Percentiles rank a stretch among this genome's conserved stretches.
Conservation (phyloP, 768 basidiomycete genomes). For the Auricularia sp. region DNA sequence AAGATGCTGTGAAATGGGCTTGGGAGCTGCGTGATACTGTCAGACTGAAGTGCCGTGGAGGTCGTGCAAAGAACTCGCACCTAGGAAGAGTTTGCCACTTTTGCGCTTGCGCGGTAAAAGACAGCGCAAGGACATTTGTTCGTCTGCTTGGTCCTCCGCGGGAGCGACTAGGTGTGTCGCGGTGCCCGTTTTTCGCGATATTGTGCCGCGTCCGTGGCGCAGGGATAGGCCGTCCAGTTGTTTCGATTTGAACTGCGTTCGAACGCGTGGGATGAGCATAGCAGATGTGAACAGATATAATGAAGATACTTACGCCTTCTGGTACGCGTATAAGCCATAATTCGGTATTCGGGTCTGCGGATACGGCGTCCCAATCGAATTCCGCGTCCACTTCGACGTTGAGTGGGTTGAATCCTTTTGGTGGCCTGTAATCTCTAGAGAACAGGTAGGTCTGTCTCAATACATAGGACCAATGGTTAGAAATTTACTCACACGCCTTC, state of each 20-base stretch:
- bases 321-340: slow-evolving; percentile 65
- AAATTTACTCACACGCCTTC: background rate
- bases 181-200: slow-evolving; percentile 42
- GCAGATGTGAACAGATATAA: background rate
- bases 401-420: slow-evolving; percentile 39
- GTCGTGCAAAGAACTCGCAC: slow-evolving; percentile 23
- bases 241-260: slow-evolving; percentile 50
- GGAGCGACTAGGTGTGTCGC: slow-evolving; percentile 13
- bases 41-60: background rate
- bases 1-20: background rate
- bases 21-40: background rate
- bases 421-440: slow-evolving; percentile 46
- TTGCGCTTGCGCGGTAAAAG: slow-evolving; percentile 55
- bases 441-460: slow-evolving; percentile 9
- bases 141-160: slow-evolving; percentile 31
- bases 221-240: slow-evolving; percentile 45
- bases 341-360: slow-evolving; percentile 46
- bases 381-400: slow-evolving; percentile 30
- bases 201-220: slow-evolving; percentile 33
- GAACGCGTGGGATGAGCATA: background rate
- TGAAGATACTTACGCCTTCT: slow-evolving; percentile 40
- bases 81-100: slow-evolving; percentile 45
- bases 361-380: slow-evolving; percentile 62
- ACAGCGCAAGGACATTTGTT: slow-evolving; percentile 49
- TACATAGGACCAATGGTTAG: slow-evolving; percentile 9